Evolutionary conservation across 2,329 filamentous ascomycete species (phyloP).

Genomic region (Claviceps sp.): DNA sequence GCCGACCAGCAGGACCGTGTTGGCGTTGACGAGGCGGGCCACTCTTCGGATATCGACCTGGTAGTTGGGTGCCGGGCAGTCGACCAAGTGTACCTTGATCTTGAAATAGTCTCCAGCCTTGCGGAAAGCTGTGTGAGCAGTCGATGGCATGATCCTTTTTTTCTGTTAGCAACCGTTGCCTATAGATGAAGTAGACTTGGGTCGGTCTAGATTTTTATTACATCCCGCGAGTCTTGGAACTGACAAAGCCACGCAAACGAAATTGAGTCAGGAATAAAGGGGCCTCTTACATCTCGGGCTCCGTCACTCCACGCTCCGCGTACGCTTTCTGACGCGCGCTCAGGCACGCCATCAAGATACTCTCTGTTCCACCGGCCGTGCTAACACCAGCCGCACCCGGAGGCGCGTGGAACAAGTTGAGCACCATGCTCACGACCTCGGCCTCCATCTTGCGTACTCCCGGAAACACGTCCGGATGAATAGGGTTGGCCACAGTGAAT

Average conservation of each 20-base stretch:
- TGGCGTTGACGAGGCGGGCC: slow-evolving; percentile 77
- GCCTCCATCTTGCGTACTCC: slow-evolving; percentile 99
- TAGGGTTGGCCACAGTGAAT: slow-evolving; percentile 91
- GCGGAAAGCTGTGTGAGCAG: slow-evolving; percentile 89
- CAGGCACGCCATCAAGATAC: slow-evolving; percentile 89
- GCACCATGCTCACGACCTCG: slow-evolving; percentile 90
- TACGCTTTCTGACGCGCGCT: slow-evolving; percentile 83
- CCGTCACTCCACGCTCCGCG: slow-evolving; percentile 70
- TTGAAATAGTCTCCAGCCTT: slow-evolving; percentile 94
- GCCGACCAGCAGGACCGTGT: slow-evolving; percentile 86
- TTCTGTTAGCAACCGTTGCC: no score
- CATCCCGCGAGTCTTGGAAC: no score
- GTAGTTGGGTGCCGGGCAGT: slow-evolving; percentile 73
- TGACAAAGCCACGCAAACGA: background rate
- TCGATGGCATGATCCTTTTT: slow-evolving; percentile 76
- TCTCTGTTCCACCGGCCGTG: slow-evolving; percentile 88
- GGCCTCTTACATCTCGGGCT: slow-evolving; percentile 76
- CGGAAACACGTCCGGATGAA: slow-evolving; percentile 96
- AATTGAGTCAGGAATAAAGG: background rate
- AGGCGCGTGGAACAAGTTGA: slow-evolving; percentile 80
- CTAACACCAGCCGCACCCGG: slow-evolving; percentile 75
- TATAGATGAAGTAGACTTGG: no score
- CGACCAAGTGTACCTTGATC: slow-evolving; percentile 83
- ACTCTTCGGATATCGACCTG: slow-evolving; percentile 72
- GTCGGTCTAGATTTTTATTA: no score